These are phyloP conservation scores for Epichloe elymi DNA, from an alignment of 2,329 filamentous ascomycete genomes.

Conservation along the genomic window DNA sequence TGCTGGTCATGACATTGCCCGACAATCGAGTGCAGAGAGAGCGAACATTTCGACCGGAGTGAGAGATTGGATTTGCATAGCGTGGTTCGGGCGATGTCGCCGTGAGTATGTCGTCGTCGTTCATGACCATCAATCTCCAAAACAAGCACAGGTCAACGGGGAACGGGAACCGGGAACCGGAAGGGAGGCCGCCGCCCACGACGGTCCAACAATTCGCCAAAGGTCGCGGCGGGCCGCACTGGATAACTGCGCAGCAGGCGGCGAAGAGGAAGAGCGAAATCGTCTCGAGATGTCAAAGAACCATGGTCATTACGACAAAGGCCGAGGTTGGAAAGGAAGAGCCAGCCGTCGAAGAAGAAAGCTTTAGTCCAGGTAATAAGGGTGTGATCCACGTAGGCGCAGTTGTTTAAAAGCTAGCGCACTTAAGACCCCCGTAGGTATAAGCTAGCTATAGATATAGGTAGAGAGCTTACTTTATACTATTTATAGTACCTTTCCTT, in stretches of 20 bases:
- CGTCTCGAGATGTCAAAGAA: background rate
- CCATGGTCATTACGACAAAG: background rate
- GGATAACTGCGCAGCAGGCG: background rate
- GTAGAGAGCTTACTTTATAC: too few species aligned
- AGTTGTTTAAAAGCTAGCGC: too few species aligned
- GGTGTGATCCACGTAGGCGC: too few species aligned
- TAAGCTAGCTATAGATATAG: too few species aligned
- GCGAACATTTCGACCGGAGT: background rate
- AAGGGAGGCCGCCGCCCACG: background rate
- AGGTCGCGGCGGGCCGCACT: background rate
- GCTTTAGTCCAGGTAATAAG: background rate
- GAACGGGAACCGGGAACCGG: background rate
- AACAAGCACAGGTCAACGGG: background rate
- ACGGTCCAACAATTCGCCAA: background rate
- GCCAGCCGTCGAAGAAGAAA: background rate
- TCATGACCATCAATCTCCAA: background rate
- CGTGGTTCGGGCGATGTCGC: background rate
- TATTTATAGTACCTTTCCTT: too few species aligned
- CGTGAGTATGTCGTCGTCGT: background rate
- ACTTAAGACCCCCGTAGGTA: too few species aligned
- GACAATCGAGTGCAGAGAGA: background rate
- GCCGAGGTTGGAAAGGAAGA: background rate
- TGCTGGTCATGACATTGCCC: background rate
- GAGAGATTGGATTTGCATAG: background rate
- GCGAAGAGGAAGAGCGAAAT: background rate